Evolutionary conservation across 225 moss, liverwort and hornwort genomes (phyloP).

Genomic region (Marchantia paleacea): DNA sequence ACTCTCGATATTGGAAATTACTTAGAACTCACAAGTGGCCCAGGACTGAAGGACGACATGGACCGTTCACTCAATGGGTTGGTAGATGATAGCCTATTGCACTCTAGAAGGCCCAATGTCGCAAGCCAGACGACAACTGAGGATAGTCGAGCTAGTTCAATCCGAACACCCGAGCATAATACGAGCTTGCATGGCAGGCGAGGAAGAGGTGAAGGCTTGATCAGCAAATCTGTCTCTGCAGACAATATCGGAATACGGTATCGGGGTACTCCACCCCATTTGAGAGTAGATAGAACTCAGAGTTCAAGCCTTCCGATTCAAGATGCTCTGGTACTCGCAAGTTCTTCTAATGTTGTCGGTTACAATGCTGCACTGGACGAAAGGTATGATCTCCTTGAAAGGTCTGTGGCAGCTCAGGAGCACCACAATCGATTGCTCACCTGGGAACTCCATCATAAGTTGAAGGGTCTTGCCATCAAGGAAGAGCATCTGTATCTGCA

Average conservation of each 20-base stretch:
- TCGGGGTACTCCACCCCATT: neutral
- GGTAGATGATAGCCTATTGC: neutral
- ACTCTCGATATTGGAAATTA: neutral
- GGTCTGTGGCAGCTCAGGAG: constrained; percentile 41
- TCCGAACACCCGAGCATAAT: constrained; percentile 1
- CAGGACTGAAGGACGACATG: constrained; percentile 6
- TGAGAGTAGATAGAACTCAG: neutral
- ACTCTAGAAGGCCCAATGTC: neutral
- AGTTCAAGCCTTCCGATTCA: constrained; percentile 15
- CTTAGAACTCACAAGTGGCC: neutral
- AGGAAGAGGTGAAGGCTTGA: constrained; percentile 2
- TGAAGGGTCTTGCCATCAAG: constrained; percentile 56
- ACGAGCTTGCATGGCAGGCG: neutral
- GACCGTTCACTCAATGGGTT: neutral
- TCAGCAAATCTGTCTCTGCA: constrained; percentile 6
- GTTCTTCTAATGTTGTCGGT: constrained; percentile 14
- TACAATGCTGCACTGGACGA: constrained; percentile 21
- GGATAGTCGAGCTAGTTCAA: constrained; percentile 14
- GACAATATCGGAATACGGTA: neutral
- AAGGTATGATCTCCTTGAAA: constrained; percentile 48
- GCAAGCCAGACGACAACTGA: neutral
- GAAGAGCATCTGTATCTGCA: constrained; percentile 66
- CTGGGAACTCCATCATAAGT: constrained; percentile 54
- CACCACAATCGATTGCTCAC: constrained; percentile 52
- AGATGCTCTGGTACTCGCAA: constrained; percentile 21